phyloP scores from a whole-genome alignment of 2,329 filamentous ascomycete genomes.

The Helicocarpus griseus region DNA sequence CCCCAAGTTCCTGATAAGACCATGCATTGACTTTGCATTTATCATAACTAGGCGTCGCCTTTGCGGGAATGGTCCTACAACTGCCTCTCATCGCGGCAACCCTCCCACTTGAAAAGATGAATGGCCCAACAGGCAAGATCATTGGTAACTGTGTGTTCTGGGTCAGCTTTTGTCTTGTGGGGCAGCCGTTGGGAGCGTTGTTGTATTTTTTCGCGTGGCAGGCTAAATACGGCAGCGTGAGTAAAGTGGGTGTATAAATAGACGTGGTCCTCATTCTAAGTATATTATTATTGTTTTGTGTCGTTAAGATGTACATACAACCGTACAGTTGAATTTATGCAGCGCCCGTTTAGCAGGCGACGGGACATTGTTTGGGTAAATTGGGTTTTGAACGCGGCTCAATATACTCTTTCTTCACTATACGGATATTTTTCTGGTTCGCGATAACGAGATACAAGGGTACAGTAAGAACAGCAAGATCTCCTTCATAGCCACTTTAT shows the following conservation, averaged over 20 bases:
- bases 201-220: conserved; percentile 99
- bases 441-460: no score
- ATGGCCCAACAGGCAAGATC: conserved; percentile 63
- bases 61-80: conserved; percentile 87
- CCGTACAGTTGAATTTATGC: no score
- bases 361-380: no score
- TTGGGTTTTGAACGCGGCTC: no score
- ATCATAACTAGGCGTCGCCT: conserved; percentile 61
- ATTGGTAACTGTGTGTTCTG: conserved; percentile 93
- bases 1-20: not conserved
- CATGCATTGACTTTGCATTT: not conserved
- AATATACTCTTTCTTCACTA: no score
- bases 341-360: no score
- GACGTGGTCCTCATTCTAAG: not conserved
- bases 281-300: conserved; percentile 5
- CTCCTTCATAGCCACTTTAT: no score
- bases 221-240: conserved; percentile 86
- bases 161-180: conserved; percentile 90
- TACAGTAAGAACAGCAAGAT: no score
- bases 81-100: conserved; percentile 80
- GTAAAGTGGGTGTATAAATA: conserved; percentile 20
- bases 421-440: no score
- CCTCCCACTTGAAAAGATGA: conserved; percentile 66
- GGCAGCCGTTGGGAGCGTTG: conserved; percentile 83
- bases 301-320: no score